Evolutionary conservation across 257 asterid genomes (phyloP), one percentile per base, ranked within the genome.

Genomic region (Phtheirospermum japonicum): DNA sequence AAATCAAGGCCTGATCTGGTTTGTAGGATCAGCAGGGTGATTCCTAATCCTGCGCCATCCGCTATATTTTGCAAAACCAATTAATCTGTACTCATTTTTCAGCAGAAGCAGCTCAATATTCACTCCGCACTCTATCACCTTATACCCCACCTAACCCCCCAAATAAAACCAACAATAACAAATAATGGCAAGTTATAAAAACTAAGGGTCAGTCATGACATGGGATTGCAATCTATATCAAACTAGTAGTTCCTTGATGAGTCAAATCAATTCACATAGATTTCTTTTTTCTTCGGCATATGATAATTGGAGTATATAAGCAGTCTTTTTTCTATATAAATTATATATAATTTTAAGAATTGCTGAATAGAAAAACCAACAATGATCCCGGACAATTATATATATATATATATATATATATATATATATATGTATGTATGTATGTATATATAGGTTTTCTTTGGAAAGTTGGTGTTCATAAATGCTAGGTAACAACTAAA

Each of bases 401-500:
- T 70, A 23, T 23, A 39, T n/a, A 39, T n/a, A 39, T n/a, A 39
- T 5, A 1, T n/a, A n/a, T n/a, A n/a, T n/a, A n/a, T n/a, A n/a
- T n/a, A n/a, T n/a, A n/a, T n/a, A n/a, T n/a, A n/a, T n/a, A n/a
- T n/a, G n/a, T n/a, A n/a, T n/a, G n/a, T n/a, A n/a, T n/a, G n/a
- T n/a, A n/a, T n/a, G n/a, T n/a, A n/a, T n/a, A n/a, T 9, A 43
- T 51, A 23, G 39, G 18, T 23, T 23, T 28, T 12, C 50, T 43
- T 57, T 56, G 57, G 66, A 72, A 30, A 56, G 17, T 11, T 26
- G 23, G 17, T 67, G 53, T 23, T 67, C 58, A 31, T 46, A 46
- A 62, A 52, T 69, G 40, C 65, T 57, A 8, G 68, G 17, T 23
- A 40, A 53, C 64, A 52, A 52, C 66, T 75, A 19, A 63, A 39